Percentiles rank a stretch among this genome's conserved stretches.
phyloP scores from a whole-genome alignment of 768 basidiomycete genomes.

The Auricularia heimuer region DNA sequence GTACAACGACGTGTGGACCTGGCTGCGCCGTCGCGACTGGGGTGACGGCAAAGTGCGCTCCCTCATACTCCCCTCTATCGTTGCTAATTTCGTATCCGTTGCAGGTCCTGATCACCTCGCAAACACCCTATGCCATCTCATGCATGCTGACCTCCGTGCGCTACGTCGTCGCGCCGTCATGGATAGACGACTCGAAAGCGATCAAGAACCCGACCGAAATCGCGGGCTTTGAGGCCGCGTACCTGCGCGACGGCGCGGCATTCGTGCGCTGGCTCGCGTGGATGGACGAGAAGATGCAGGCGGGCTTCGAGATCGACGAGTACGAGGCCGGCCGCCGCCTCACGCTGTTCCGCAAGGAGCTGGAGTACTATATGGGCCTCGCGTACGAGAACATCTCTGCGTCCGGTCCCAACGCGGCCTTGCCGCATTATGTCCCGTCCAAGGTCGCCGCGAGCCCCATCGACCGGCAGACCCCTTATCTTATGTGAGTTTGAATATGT shows the following conservation, averaged over 20 bases:
- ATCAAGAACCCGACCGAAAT: conserved; percentile 86
- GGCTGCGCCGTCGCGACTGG: conserved; percentile 64
- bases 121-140: conserved; percentile 75
- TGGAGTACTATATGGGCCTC: conserved; percentile 70
- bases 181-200: conserved; percentile 68
- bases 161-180: conserved; percentile 62
- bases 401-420: conserved; percentile 83
- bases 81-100: conserved; percentile 3
- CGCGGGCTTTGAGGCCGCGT: conserved; percentile 72
- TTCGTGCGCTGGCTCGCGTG: conserved; percentile 83
- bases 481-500: conserved; percentile 50
- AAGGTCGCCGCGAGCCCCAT: conserved; percentile 62
- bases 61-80: conserved; percentile 2
- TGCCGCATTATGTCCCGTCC: conserved; percentile 86
- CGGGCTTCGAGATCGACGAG: conserved; percentile 79
- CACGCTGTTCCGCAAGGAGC: conserved; percentile 61
- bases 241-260: conserved; percentile 82
- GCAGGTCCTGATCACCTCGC: conserved; percentile 57
- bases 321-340: conserved; percentile 84
- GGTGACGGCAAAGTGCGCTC: conserved; percentile 59
- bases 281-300: conserved; percentile 70
- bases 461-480: conserved; percentile 69
- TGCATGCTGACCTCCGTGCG: conserved; percentile 77
- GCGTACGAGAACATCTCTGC: conserved; percentile 89
- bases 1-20: conserved; percentile 75